Conservation (phyloP, 1,139 yeast genomes). For the Yamadazyma membranifaciens region DNA sequence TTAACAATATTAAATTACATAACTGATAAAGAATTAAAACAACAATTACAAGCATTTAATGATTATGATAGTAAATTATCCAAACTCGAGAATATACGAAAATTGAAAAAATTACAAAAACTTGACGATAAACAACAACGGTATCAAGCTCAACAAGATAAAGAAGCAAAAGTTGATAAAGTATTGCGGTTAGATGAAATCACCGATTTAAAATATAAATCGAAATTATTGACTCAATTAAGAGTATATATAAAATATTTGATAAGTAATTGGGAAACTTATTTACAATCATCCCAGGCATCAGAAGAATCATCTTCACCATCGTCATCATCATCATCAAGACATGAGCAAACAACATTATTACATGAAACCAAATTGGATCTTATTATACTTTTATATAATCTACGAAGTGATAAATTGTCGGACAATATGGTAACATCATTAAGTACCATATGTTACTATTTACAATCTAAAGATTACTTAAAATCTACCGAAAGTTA, state of each 20-base stretch:
- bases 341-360: constrained; percentile 16
- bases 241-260: constrained; percentile 51
- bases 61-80: constrained; percentile 17
- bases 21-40: constrained; percentile 20
- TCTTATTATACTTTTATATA: constrained; percentile 58
- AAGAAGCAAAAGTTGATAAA: constrained; percentile 22
- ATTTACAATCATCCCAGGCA: background rate
- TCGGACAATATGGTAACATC: constrained; percentile 48
- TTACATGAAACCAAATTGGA: constrained; percentile 58
- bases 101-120: constrained; percentile 21
- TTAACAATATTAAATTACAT: constrained; percentile 13
- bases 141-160: constrained; percentile 13
- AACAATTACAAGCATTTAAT: constrained; percentile 21
- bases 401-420: constrained; percentile 51
- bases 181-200: constrained; percentile 35
- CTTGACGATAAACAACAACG: constrained; percentile 10
- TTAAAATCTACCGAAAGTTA: constrained; percentile 67
- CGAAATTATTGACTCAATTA: constrained; percentile 38
- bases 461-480: constrained; percentile 55
- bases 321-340: too few relatives aligned
- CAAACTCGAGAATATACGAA: constrained; percentile 26
- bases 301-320: too few relatives aligned
- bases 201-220: constrained; percentile 23
- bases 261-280: constrained; percentile 44
- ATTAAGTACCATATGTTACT: constrained; percentile 57